phyloP scores from a whole-genome alignment of 805 yeast genomes.

The Saturnispora galanensis region DNA sequence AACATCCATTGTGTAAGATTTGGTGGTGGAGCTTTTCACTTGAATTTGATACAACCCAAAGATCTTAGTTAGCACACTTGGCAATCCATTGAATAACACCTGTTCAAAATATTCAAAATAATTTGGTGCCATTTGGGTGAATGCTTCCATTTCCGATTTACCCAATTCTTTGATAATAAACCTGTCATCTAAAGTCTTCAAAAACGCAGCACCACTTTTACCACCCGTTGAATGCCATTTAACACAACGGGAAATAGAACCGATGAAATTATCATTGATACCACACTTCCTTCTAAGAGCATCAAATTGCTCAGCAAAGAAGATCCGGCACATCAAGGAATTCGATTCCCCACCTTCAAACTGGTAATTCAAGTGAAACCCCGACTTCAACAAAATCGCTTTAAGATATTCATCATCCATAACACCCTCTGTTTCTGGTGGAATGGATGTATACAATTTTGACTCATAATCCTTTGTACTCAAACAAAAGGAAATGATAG shows the following conservation, averaged over 20 bases:
- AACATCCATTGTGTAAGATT: slow-evolving; percentile 76
- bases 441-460: slow-evolving; percentile 11
- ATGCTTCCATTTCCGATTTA: slow-evolving; percentile 82
- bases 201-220: slow-evolving; percentile 87
- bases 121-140: slow-evolving; percentile 91
- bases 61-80: slow-evolving; percentile 88
- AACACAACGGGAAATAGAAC: slow-evolving; percentile 84
- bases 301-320: slow-evolving; percentile 93
- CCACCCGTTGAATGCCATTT: slow-evolving; percentile 97
- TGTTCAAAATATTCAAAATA: slow-evolving; percentile 95
- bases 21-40: slow-evolving; percentile 66
- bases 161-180: slow-evolving; percentile 84
- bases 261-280: slow-evolving; percentile 63
- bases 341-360: slow-evolving; percentile 77
- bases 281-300: slow-evolving; percentile 85
- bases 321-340: slow-evolving; percentile 69
- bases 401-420: slow-evolving; percentile 34
- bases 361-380: slow-evolving; percentile 86
- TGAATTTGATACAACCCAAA: slow-evolving; percentile 94
- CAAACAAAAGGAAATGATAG: slow-evolving; percentile 85
- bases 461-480: slow-evolving; percentile 70
- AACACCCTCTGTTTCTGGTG: neutral
- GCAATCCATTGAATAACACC: slow-evolving; percentile 87
- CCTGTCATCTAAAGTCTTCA: slow-evolving; percentile 86
- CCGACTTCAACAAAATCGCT: slow-evolving; percentile 64